A percentile compares a stretch with the other conserved stretches of the same genome.
Evolutionary conservation across 768 basidiomycete genomes (phyloP).

Genomic region (Boletus barrowsii): DNA sequence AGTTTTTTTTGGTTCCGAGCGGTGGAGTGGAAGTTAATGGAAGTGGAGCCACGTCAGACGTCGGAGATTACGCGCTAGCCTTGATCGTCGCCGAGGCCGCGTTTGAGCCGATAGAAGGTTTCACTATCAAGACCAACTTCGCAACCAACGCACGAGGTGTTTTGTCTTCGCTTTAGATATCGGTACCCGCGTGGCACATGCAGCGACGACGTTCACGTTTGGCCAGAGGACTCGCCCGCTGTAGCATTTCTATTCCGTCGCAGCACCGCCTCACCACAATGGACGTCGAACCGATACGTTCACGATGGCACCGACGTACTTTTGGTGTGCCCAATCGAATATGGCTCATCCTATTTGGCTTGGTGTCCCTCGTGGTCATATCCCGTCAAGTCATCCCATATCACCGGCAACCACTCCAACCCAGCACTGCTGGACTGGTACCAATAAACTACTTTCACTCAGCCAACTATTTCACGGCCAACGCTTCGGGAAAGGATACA

Average conservation of each 20-base stretch:
- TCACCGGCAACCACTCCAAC: conserved; percentile 19
- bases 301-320: conserved; percentile 53
- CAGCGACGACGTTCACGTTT: conserved; percentile 57
- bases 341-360: conserved; percentile 57
- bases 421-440: conserved; percentile 47
- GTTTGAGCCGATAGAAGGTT: conserved; percentile 3
- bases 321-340: conserved; percentile 67
- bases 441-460: conserved; percentile 84
- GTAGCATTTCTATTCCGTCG: conserved; percentile 46
- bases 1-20: not conserved
- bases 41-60: not conserved
- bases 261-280: conserved; percentile 41
- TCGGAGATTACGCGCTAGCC: not conserved
- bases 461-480: conserved; percentile 23
- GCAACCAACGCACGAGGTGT: not conserved
- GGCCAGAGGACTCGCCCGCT: conserved; percentile 48
- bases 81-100: not conserved
- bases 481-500: conserved; percentile 34
- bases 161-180: not conserved
- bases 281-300: conserved; percentile 44
- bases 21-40: not conserved
- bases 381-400: conserved; percentile 54
- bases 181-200: conserved; percentile 41
- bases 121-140: not conserved
- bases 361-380: conserved; percentile 53